Evolutionary conservation across 2,329 filamentous ascomycete species (phyloP).

Genomic region (Colletotrichum spaethianum): DNA sequence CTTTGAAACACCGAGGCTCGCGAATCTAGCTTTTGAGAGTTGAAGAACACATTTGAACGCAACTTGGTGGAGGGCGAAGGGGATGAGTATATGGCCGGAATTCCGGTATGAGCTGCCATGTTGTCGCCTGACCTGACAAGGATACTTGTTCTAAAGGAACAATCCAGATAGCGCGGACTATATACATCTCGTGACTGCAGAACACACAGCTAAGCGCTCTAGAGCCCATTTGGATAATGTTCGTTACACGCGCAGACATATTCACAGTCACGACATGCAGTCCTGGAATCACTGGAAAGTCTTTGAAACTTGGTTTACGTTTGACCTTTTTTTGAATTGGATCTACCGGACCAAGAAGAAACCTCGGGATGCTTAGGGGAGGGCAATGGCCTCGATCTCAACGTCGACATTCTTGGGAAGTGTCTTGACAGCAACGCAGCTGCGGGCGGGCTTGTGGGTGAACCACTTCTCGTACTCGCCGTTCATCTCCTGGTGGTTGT

Average conservation of each 20-base stretch:
- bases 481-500: constrained; percentile 78
- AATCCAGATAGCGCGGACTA: background rate
- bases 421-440: constrained; percentile 91
- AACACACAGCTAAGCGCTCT: background rate
- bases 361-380: constrained; percentile 61
- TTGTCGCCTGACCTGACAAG: background rate
- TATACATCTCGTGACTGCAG: background rate
- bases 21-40: background rate
- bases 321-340: constrained; percentile 18
- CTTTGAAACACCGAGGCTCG: no score
- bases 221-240: background rate
- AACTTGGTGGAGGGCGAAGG: background rate
- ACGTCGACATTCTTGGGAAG: constrained; percentile 89
- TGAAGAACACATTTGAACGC: background rate
- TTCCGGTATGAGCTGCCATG: background rate
- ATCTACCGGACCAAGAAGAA: constrained; percentile 3
- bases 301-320: background rate
- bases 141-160: background rate
- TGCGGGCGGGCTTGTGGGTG: constrained; percentile 86
- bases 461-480: constrained; percentile 88
- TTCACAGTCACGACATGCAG: background rate
- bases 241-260: background rate
- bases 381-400: constrained; percentile 91
- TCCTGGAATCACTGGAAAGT: background rate
- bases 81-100: background rate